phyloP scores from a whole-genome alignment of 1,284 basidiomycete species.

The Fomes fomentarius region DNA sequence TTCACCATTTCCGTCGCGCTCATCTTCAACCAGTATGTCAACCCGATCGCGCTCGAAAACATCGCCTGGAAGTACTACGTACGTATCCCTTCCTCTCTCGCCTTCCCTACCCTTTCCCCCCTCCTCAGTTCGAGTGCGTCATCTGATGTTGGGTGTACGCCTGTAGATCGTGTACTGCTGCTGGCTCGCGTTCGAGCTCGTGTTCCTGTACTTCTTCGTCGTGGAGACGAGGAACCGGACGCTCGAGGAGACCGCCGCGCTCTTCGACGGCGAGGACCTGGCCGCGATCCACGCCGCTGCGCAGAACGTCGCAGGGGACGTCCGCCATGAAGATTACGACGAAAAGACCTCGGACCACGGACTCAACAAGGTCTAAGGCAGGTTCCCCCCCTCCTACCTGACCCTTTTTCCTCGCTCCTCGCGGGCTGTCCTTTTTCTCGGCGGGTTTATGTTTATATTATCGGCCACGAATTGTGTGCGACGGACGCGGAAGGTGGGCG shows the following conservation, averaged over 20 bases:
- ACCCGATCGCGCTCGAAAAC: constrained; percentile 66
- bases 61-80: constrained; percentile 57
- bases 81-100: constrained; percentile 9
- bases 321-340: constrained; percentile 34
- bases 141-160: not conserved
- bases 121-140: not conserved
- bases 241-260: constrained; percentile 74
- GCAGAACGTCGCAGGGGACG: constrained; percentile 29
- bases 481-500: no score
- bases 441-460: not conserved
- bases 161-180: constrained; percentile 67
- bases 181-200: constrained; percentile 66
- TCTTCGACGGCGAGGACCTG: constrained; percentile 70
- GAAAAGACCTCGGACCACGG: constrained; percentile 35
- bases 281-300: constrained; percentile 38
- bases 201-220: constrained; percentile 67
- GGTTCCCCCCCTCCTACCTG: not conserved
- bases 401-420: not conserved
- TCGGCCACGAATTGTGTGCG: not conserved
- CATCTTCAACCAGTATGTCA: constrained; percentile 83
- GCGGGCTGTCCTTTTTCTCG: no score
- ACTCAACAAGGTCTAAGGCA: constrained; percentile 16
- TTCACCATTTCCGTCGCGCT: constrained; percentile 67
- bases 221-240: constrained; percentile 75
- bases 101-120: not conserved